Conservation (phyloP, 805 yeast species). For the Starmerella scarabaei region DNA sequence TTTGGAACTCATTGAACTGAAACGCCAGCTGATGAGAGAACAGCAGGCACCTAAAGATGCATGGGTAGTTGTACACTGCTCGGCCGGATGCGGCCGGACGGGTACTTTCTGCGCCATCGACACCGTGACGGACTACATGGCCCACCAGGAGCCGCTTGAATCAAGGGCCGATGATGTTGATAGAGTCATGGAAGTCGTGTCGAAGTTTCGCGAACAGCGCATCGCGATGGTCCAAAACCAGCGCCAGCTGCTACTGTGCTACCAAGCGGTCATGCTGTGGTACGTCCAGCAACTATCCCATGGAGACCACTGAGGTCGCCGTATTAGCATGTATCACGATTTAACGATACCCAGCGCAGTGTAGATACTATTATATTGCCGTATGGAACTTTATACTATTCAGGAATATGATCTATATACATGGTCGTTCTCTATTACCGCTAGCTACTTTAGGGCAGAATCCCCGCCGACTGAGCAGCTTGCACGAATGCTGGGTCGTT, state of each 20-base stretch:
- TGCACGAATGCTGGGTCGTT: too few relatives aligned
- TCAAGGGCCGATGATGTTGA: slow-evolving; percentile 29
- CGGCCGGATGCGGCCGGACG: slow-evolving; percentile 96
- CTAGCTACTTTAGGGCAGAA: too few relatives aligned
- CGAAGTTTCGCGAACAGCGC: slow-evolving; percentile 57
- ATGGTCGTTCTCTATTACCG: too few relatives aligned
- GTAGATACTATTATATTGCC: too few relatives aligned
- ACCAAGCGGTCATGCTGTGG: slow-evolving; percentile 39
- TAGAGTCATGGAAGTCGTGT: slow-evolving; percentile 48
- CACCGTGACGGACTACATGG: slow-evolving; percentile 33
- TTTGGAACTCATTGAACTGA: slow-evolving; percentile 40
- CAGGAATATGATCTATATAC: too few relatives aligned
- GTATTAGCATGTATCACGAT: neutral
- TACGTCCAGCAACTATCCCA: slow-evolving; percentile 1
- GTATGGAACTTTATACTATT: too few relatives aligned
- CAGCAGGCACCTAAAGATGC: slow-evolving; percentile 4
- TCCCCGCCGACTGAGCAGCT: too few relatives aligned
- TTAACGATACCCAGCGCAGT: neutral
- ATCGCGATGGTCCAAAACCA: slow-evolving; percentile 76
- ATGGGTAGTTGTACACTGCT: slow-evolving; percentile 63
- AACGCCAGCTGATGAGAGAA: slow-evolving; percentile 29
- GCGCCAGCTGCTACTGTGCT: slow-evolving; percentile 60
- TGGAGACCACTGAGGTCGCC: neutral
- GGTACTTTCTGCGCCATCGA: slow-evolving; percentile 58
- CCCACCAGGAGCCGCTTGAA: slow-evolving; percentile 3